Conservation (phyloP, 163 green algal species). For the Scenedesmus sp. region DNA sequence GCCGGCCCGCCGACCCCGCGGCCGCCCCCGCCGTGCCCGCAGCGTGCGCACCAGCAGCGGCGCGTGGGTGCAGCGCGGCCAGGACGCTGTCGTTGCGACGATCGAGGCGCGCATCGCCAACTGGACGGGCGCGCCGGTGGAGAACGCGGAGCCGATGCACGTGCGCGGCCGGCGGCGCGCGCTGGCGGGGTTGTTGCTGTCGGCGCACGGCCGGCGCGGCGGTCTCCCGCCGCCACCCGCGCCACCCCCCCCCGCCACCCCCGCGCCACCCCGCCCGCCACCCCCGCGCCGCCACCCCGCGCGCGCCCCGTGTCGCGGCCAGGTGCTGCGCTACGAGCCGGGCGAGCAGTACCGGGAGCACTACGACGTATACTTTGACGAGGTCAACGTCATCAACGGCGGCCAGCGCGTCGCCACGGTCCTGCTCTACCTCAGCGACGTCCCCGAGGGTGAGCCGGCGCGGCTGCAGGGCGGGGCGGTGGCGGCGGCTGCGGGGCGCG, state of each 20-base stretch:
- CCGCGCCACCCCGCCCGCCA: no score
- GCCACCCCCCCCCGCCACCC: no score
- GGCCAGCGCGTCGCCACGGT: conserved; percentile 60
- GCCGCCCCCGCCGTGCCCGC: not conserved
- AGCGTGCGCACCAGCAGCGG: conserved; percentile 23
- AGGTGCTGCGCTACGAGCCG: conserved; percentile 42
- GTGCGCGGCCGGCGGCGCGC: conserved; percentile 12
- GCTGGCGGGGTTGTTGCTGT: no score
- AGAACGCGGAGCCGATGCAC: conserved; percentile 43
- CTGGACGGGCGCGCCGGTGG: conserved; percentile 4
- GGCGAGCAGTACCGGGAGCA: conserved; percentile 49
- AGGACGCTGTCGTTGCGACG: conserved; percentile 9
- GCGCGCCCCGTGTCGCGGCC: no score
- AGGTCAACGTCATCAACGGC: conserved; percentile 24
- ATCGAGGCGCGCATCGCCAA: conserved; percentile 34
- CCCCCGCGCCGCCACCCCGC: no score
- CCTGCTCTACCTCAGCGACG: conserved; percentile 64
- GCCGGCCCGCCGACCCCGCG: no score
- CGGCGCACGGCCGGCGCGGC: not conserved
- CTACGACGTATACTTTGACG: conserved; percentile 50
- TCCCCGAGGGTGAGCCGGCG: not conserved
- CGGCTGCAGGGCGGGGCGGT: no score
- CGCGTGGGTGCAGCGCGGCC: conserved; percentile 2
- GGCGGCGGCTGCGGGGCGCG: no score
- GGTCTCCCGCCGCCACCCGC: not conserved